phyloP scores from a whole-genome alignment of 148 eudicot genomes.

The Pouteria glomerata region DNA sequence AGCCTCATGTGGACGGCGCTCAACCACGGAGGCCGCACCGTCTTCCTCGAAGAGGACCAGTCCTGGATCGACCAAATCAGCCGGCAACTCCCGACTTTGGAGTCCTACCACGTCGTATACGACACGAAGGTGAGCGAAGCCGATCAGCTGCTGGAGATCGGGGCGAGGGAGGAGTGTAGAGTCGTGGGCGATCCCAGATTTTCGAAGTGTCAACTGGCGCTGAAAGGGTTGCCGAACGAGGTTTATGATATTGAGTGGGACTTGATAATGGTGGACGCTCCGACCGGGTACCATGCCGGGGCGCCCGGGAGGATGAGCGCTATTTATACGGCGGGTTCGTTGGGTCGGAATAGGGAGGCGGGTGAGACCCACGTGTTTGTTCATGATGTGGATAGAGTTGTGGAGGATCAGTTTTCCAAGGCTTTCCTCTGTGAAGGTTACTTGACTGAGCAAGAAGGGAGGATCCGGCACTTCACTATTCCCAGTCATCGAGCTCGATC shows the following conservation, averaged over 20 bases:
- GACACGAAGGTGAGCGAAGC: constrained; percentile 68
- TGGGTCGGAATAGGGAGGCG: constrained; percentile 51
- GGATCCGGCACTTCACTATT: constrained; percentile 62
- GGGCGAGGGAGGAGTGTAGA: constrained; percentile 45
- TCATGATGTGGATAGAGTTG: constrained; percentile 62
- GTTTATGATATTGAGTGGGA: constrained; percentile 78
- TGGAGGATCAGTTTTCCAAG: constrained; percentile 62
- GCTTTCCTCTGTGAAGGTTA: constrained; percentile 65
- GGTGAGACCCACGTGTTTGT: constrained; percentile 82
- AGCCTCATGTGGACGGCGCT: constrained; percentile 82
- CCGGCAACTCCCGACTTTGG: constrained; percentile 38
- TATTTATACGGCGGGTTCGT: constrained; percentile 63
- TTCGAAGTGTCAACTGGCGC: constrained; percentile 45
- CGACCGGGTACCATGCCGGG: constrained; percentile 61
- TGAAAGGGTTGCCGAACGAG: constrained; percentile 43
- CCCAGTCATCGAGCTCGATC: constrained; percentile 56
- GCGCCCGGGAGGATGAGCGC: constrained; percentile 82
- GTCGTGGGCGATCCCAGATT: constrained; percentile 32
- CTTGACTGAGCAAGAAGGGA: constrained; percentile 49
- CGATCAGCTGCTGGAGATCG: constrained; percentile 33
- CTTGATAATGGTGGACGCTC: constrained; percentile 86
- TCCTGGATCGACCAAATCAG: constrained; percentile 65
- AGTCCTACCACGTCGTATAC: constrained; percentile 60
- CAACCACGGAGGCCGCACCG: constrained; percentile 71
- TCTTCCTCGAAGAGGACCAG: constrained; percentile 78